Evolutionary conservation across 1,284 basidiomycete genomes (phyloP).

Genomic region (Farysia itapuensis): DNA sequence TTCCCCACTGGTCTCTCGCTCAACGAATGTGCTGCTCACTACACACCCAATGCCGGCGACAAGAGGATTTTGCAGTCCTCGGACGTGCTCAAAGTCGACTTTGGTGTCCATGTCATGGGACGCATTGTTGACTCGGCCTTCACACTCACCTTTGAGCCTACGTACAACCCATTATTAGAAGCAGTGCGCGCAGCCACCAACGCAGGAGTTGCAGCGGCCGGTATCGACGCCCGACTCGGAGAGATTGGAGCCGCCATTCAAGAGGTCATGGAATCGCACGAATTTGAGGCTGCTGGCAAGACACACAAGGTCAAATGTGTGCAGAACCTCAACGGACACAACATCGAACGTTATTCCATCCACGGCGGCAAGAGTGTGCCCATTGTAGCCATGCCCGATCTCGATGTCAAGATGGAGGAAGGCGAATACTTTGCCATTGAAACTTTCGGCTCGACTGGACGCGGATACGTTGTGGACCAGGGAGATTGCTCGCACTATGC

Average conservation of each 20-base stretch:
- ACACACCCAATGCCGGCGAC: slow-evolving; percentile 93
- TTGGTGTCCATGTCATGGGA: slow-evolving; percentile 94
- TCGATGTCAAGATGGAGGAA: slow-evolving; percentile 94
- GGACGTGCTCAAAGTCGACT: slow-evolving; percentile 94
- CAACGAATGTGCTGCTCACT: slow-evolving; percentile 96
- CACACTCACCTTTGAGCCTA: slow-evolving; percentile 84
- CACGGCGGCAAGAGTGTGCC: slow-evolving; percentile 76
- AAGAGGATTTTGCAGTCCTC: slow-evolving; percentile 79
- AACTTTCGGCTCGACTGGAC: slow-evolving; percentile 96
- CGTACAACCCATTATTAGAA: slow-evolving; percentile 83
- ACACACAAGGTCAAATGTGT: slow-evolving; percentile 66
- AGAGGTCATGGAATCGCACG: slow-evolving; percentile 98
- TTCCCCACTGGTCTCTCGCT: slow-evolving; percentile 93
- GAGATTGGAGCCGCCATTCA: slow-evolving; percentile 91
- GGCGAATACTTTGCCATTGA: slow-evolving; percentile 99
- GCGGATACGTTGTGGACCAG: slow-evolving; percentile 81
- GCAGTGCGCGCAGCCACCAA: slow-evolving; percentile 93
- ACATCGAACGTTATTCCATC: slow-evolving; percentile 55
- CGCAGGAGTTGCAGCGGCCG: slow-evolving; percentile 74
- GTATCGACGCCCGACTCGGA: slow-evolving; percentile 91
- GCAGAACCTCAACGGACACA: slow-evolving; percentile 59
- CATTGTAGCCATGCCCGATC: slow-evolving; percentile 78
- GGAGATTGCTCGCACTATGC: slow-evolving; percentile 91
- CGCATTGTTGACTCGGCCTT: slow-evolving; percentile 95
- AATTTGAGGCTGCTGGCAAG: slow-evolving; percentile 87